These are phyloP conservation scores for Candida boleticola DNA, from an alignment of 805 yeast genomes.

Conservation along the genomic window DNA sequence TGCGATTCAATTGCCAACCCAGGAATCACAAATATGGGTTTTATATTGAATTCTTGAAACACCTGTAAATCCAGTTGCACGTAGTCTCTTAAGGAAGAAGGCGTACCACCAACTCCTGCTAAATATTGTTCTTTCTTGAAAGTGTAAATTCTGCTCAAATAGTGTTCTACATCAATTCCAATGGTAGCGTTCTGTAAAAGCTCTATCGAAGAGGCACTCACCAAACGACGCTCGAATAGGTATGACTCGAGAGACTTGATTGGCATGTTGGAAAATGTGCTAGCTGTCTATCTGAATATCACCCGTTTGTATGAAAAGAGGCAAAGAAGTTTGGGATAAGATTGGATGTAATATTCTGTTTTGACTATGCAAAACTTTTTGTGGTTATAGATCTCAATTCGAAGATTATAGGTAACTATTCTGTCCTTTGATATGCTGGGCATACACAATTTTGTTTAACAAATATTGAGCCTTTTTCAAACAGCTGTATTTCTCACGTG, in stretches of 20 bases:
- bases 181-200: conserved; percentile 62
- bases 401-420: too few species aligned
- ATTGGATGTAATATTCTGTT: too few species aligned
- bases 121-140: conserved; percentile 64
- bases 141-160: conserved; percentile 59
- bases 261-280: conserved; percentile 33
- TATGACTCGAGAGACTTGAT: conserved; percentile 61
- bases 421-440: too few species aligned
- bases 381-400: too few species aligned
- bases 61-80: conserved; percentile 62
- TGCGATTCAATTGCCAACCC: conserved; percentile 55
- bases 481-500: too few species aligned
- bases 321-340: too few species aligned
- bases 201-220: conserved; percentile 60
- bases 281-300: too few species aligned
- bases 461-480: too few species aligned
- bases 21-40: conserved; percentile 77
- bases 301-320: too few species aligned
- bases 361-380: too few species aligned
- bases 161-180: conserved; percentile 85
- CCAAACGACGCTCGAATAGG: conserved; percentile 65
- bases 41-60: conserved; percentile 59
- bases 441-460: too few species aligned
- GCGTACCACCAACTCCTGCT: conserved; percentile 82
- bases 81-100: conserved; percentile 54